Conservation (phyloP, 768 basidiomycete genomes). For the Podaxis carcinomalis region DNA sequence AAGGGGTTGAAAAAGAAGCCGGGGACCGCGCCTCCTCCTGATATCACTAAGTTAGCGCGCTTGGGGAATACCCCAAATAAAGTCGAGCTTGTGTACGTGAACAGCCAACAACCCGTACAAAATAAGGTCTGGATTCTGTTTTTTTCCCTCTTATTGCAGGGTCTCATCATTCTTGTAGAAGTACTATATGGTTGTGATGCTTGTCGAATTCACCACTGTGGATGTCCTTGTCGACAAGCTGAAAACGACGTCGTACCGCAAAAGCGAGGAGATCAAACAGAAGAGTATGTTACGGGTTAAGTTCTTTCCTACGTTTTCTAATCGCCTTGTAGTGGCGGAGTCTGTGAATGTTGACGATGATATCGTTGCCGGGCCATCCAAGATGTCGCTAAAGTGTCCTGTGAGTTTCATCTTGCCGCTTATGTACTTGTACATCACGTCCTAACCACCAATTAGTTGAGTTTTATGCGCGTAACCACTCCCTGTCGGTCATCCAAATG, state of each 20-base stretch:
- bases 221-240: conserved; percentile 66
- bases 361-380: conserved; percentile 84
- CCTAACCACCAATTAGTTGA: conserved; percentile 48
- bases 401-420: conserved; percentile 43
- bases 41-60: conserved; percentile 44
- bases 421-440: not conserved
- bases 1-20: conserved; percentile 95
- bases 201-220: conserved; percentile 76
- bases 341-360: conserved; percentile 76
- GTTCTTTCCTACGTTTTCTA: not conserved
- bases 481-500: conserved; percentile 88
- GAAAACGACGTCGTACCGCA: conserved; percentile 61
- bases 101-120: conserved; percentile 73
- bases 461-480: conserved; percentile 77
- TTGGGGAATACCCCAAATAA: conserved; percentile 48
- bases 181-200: conserved; percentile 80
- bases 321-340: conserved; percentile 45
- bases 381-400: conserved; percentile 91
- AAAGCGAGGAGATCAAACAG: conserved; percentile 57
- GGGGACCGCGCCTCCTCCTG: conserved; percentile 89
- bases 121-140: conserved; percentile 51
- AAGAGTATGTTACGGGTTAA: conserved; percentile 48
- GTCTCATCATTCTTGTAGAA: conserved; percentile 45
- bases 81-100: conserved; percentile 87
- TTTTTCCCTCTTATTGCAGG: conserved; percentile 1